Evolutionary conservation across 805 yeast genomes (phyloP).

Genomic region (Jamesozyma lodderae): DNA sequence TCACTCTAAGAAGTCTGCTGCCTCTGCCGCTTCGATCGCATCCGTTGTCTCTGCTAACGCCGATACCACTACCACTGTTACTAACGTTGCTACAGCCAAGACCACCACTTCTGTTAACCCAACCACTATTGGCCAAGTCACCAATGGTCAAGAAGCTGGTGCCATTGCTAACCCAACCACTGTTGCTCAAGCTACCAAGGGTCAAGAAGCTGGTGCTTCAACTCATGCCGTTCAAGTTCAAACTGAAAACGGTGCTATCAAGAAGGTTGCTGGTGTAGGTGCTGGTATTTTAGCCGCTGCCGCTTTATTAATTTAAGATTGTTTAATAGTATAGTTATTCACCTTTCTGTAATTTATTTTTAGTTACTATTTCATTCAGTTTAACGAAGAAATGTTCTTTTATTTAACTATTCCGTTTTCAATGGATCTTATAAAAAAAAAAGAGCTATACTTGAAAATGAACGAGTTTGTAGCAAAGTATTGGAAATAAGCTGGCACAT

Average conservation of each 20-base stretch:
- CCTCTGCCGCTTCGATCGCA: background rate
- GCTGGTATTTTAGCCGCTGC: constrained; percentile 10
- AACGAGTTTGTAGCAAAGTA: too few relatives aligned
- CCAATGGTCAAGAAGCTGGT: constrained; percentile 1
- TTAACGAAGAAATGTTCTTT: too few relatives aligned
- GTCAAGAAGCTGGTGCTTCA: constrained; percentile 1
- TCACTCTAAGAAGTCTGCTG: constrained; percentile 6
- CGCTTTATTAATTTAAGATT: constrained; percentile 8
- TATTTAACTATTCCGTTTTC: too few relatives aligned
- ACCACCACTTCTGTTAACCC: background rate
- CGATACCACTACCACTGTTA: constrained; percentile 1
- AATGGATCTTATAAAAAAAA: too few relatives aligned
- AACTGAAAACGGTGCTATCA: constrained; percentile 10
- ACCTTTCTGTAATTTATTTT: too few relatives aligned
- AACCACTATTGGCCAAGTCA: constrained; percentile 1
- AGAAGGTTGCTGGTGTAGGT: constrained; percentile 8
- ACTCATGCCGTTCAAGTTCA: constrained; percentile 7
- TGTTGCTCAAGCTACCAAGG: constrained; percentile 1
- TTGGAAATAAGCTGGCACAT: too few relatives aligned
- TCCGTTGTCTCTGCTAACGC: background rate
- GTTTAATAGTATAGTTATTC: too few relatives aligned
- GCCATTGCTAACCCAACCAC: background rate
- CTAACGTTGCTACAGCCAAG: constrained; percentile 1
- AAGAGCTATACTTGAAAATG: too few relatives aligned
- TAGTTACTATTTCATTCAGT: too few relatives aligned